A percentile compares a stretch with the other conserved stretches of the same genome.
phyloP scores from a whole-genome alignment of 306 rosid species.

The Castanopsis chinensis region DNA sequence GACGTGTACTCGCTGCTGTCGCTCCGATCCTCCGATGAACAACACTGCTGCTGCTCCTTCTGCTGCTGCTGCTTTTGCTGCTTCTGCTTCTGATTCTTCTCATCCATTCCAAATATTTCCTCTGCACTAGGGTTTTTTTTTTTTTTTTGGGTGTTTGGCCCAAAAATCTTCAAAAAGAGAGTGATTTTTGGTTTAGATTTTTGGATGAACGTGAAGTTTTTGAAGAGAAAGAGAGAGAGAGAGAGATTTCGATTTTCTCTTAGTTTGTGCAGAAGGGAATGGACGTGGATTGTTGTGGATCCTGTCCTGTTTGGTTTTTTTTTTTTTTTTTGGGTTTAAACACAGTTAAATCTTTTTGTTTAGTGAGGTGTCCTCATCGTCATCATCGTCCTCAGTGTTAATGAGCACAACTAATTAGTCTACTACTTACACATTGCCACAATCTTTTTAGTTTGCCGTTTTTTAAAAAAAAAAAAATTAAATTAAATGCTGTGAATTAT shows the following conservation, averaged over 20 bases:
- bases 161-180: too few species aligned
- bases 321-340: too few species aligned
- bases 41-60: slow-evolving; percentile 31
- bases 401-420: neutral
- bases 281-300: too few species aligned
- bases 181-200: too few species aligned
- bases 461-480: too few species aligned
- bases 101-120: neutral
- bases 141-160: too few species aligned
- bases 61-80: slow-evolving; percentile 30
- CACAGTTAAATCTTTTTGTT: neutral
- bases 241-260: too few species aligned
- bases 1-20: slow-evolving; percentile 94
- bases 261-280: too few species aligned
- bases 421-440: neutral
- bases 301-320: too few species aligned
- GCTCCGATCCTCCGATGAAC: slow-evolving; percentile 35
- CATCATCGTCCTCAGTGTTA: neutral
- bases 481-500: too few species aligned
- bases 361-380: slow-evolving; percentile 19
- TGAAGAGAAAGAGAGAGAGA: too few species aligned
- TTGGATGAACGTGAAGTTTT: too few species aligned
- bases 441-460: neutral
- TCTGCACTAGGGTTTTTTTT: neutral
- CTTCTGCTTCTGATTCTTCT: slow-evolving; percentile 51